Evolutionary conservation across 495 filamentous ascomycete species (phyloP).

Genomic region (Cudoniella acicularis): DNA sequence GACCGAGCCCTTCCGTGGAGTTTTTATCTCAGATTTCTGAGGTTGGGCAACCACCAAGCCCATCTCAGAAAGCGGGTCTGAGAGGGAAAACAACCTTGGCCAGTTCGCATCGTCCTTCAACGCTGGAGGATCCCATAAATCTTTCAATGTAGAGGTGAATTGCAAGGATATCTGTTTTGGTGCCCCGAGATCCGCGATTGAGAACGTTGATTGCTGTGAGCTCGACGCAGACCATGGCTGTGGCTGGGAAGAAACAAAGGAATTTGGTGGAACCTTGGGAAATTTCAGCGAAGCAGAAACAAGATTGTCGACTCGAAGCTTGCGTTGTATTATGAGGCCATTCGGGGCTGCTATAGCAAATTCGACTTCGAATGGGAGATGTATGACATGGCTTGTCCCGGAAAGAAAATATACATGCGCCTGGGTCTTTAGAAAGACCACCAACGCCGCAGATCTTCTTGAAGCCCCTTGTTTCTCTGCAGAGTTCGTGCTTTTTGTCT

Average conservation of each 20-base stretch:
- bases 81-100: conserved; percentile 80
- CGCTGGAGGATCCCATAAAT: conserved; percentile 44
- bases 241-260: conserved; percentile 67
- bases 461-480: conserved; percentile 16
- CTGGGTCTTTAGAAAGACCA: conserved; percentile 89
- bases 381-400: conserved; percentile 82
- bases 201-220: conserved; percentile 48
- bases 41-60: conserved; percentile 67
- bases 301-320: conserved; percentile 39
- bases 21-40: conserved; percentile 26
- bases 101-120: conserved; percentile 53
- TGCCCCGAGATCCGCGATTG: conserved; percentile 45
- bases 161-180: conserved; percentile 44
- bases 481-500: conserved; percentile 16
- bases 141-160: conserved; percentile 41
- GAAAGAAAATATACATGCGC: conserved; percentile 91
- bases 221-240: conserved; percentile 39
- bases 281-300: conserved; percentile 43
- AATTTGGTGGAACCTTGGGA: conserved; percentile 67
- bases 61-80: conserved; percentile 81
- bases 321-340: conserved; percentile 83
- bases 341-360: conserved; percentile 75
- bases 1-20: conserved; percentile 10
- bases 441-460: conserved; percentile 61
- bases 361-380: conserved; percentile 92